Percentiles rank a stretch among this genome's conserved stretches.
Conservation (phyloP, 192 early-diverging fungal species). For the Cladochytrium replicatum region DNA sequence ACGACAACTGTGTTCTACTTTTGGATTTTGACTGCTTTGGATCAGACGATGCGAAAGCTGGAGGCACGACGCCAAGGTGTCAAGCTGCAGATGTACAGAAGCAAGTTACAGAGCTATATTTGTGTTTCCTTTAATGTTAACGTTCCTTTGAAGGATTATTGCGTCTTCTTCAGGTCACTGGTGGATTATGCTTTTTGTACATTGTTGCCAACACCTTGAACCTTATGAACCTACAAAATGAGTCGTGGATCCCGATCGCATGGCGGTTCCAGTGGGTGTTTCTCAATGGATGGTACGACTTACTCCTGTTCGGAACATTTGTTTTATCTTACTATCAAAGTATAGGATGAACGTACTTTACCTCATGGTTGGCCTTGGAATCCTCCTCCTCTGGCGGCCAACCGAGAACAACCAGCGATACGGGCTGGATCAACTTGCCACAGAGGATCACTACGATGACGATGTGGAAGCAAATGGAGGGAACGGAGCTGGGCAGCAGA, state of each 20-base stretch:
- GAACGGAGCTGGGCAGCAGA: neutral
- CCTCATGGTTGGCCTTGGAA: slow-evolving; percentile 63
- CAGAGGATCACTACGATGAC: slow-evolving; percentile 54
- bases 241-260: slow-evolving; percentile 58
- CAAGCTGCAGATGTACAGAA: slow-evolving; percentile 84
- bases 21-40: slow-evolving; percentile 81
- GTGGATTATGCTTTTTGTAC: slow-evolving; percentile 60
- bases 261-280: slow-evolving; percentile 88
- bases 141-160: slow-evolving; percentile 40
- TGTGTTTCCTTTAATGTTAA: neutral
- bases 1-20: slow-evolving; percentile 91
- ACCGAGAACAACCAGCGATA: slow-evolving; percentile 85
- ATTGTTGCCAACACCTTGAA: slow-evolving; percentile 77
- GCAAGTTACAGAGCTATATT: slow-evolving; percentile 13
- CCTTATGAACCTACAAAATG: slow-evolving; percentile 52
- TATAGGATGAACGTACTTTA: slow-evolving; percentile 68
- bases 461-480: slow-evolving; percentile 7
- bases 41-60: slow-evolving; percentile 63
- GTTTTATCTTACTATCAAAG: neutral
- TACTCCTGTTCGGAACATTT: neutral
- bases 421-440: slow-evolving; percentile 73
- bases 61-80: slow-evolving; percentile 74
- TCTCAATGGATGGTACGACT: slow-evolving; percentile 66
- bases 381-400: slow-evolving; percentile 86
- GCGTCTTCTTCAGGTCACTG: slow-evolving; percentile 66